Evolutionary conservation across 495 filamentous ascomycete genomes (phyloP).

Genomic region (Daldinia loculata): DNA sequence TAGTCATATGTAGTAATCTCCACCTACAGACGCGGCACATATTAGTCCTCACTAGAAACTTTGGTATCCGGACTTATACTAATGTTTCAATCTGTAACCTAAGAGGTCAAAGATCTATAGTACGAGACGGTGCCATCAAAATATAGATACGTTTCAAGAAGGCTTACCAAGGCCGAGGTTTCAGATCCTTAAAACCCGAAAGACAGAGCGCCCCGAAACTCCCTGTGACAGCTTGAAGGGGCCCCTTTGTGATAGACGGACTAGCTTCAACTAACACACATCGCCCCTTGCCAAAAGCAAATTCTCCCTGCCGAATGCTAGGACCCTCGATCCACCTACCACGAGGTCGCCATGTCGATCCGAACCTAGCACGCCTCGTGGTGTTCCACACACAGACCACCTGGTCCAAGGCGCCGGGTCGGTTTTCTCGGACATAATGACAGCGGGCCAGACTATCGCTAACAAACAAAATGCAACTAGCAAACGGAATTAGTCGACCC

Average conservation of each 20-base stretch:
- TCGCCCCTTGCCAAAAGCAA: neutral
- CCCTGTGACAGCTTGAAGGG: constrained; percentile 1
- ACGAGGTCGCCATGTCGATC: constrained; percentile 1
- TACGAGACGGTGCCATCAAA: neutral
- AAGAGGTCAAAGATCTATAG: no score
- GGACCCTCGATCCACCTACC: neutral
- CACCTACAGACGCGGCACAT: neutral
- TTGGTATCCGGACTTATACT: neutral
- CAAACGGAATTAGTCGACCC: neutral
- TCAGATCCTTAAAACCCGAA: constrained; percentile 23
- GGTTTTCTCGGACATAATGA: neutral
- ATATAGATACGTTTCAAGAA: neutral
- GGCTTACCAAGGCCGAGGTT: neutral
- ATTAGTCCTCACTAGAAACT: neutral
- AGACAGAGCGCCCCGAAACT: constrained; percentile 18
- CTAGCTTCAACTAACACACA: neutral
- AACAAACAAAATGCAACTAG: neutral
- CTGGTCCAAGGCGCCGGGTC: neutral
- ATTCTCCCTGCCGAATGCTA: constrained; percentile 1
- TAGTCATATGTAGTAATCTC: constrained; percentile 12
- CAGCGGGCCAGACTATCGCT: neutral
- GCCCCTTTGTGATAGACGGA: neutral
- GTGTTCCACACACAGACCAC: constrained; percentile 1
- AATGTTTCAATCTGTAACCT: neutral
- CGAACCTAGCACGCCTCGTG: constrained; percentile 1